Percentiles rank a stretch among this genome's conserved stretches.
Conservation (phyloP, 2,329 filamentous ascomycete genomes). For the Annulohypoxylon truncatum region DNA sequence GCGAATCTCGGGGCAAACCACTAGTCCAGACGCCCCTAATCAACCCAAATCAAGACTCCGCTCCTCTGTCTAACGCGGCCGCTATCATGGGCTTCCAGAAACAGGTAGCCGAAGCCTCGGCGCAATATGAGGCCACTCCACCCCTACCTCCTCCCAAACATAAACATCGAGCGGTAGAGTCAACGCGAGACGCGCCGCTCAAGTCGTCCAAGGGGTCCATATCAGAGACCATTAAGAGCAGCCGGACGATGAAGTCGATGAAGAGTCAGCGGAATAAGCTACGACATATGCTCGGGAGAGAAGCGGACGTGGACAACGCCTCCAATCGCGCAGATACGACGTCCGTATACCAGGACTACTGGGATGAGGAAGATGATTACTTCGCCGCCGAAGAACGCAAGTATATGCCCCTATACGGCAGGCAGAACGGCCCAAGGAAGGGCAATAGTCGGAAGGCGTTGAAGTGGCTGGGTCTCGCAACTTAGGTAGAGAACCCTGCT, state of each 20-base stretch:
- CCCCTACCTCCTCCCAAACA: conserved; percentile 17
- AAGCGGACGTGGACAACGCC: conserved; percentile 11
- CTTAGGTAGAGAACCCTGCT: background rate
- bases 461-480: conserved; percentile 63
- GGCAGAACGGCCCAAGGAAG: conserved; percentile 51
- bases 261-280: conserved; percentile 50
- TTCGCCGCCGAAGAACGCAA: conserved; percentile 62
- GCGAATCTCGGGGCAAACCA: conserved; percentile 4
- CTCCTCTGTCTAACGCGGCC: conserved; percentile 41
- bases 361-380: conserved; percentile 54
- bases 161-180: conserved; percentile 5
- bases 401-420: conserved; percentile 63
- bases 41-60: conserved; percentile 37
- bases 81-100: conserved; percentile 42
- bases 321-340: conserved; percentile 5
- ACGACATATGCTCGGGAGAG: conserved; percentile 41
- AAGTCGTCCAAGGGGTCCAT: conserved; percentile 49
- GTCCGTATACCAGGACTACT: conserved; percentile 8
- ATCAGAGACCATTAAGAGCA: conserved; percentile 50
- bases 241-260: conserved; percentile 44
- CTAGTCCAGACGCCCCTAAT: conserved; percentile 39
- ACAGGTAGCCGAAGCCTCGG: background rate
- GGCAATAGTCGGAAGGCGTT: conserved; percentile 63
- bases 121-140: conserved; percentile 4
- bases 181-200: conserved; percentile 29